Base-by-base conservation (phyloP, 805 yeast genomes). In the Nematodospora valgi region DNA sequence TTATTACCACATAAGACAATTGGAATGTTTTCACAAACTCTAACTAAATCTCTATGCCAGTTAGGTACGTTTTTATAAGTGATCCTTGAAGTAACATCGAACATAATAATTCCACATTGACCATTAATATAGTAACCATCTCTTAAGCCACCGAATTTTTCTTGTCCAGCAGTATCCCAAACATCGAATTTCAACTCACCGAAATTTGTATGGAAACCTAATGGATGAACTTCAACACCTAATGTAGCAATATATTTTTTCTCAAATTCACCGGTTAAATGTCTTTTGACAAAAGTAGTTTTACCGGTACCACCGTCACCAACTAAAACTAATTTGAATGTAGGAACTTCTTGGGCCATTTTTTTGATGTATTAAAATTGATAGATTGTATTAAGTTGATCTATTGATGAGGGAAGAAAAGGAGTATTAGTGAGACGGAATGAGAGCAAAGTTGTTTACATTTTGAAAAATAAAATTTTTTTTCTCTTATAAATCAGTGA, bases 271-370 rank as follows among this genome's bases (percentile, higher is more conserved):
- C 98, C 96, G 48, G 98, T 91, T 70, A 89, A 81, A 72, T 93
- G 99, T 78, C 99, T 89, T 79, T 94, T 93, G 68, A 93, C 99
- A 57, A 93, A 93, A 41, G 99, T 93, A 76, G 99, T 93, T 71
- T 93, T 93, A 75, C 99, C 99, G 70, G 98, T 93, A 81, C 99
- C 99, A 78, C 99, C 99, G 65, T 93, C 99, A 67, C 99, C 99
- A 72, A 93, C 98, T 60, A 93, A 82, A 58, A 93, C 99, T 68
- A 93, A 81, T 77, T 93, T 93, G 72, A 93, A 93, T 51, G 96
- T 86, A 54, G 98, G 98, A 68, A 88, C 94, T 74, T 80, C 82
- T 58, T 70, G 72, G 56, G 85, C 79, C 86, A 81, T 80, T 48
- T 41, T 64, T 40, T 40, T 34, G 38, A n/a, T n/a, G n/a, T n/a